Evolutionary conservation across 1,284 basidiomycete species (phyloP), one percentile per base, ranked within the genome.

Genomic region (Crocinoboletus sp.): DNA sequence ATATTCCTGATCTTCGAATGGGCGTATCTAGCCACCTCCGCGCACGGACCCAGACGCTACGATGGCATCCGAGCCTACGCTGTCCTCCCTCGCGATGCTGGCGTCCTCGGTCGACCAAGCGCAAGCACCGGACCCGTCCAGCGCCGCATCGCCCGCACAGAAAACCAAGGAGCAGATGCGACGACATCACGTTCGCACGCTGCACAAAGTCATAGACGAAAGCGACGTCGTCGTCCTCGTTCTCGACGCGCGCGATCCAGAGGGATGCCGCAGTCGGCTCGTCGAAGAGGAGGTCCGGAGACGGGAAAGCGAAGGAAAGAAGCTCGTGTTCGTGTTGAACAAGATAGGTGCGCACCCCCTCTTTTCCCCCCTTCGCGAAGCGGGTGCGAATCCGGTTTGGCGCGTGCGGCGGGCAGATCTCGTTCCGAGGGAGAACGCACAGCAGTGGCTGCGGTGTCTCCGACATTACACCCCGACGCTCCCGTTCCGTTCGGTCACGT

Each of bases 141-240:
- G 50, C 7, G 57, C 56, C 2, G 48, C 38, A 28, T 44, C 59
- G 25, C 31, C 60, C 38, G 49, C 58, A 52, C 65, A 59, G n/a
- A 81, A 76, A 59, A 84, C 80, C 6, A 80, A 80, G 64, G 80
- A 84, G 64, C 76, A 88, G 59, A 57, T 80, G 51, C 80, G 73
- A 49, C 78, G 72, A 59, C 82, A 84, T 65, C 89, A 80, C 67
- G 74, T 87, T 50, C 84, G 81, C 45, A 77, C 77, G 12, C 71
- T 99, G 27, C 82, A 93, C 66, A 94, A 92, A 69, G 94, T 99
- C 36, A 85, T 99, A 46, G 92, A 96, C 55, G 78, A 94, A 55
- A 85, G 87, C 48, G 95, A 99, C 64, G 90, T 99, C 23, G 71
- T 99, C 42, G 78, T 98, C 23, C 73, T 88, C 29, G 88, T 93